A percentile compares a stretch with the other conserved stretches of the same genome.
Evolutionary conservation across 2,329 filamentous ascomycete species (phyloP).

Genomic region (Penicillium sumatraense): DNA sequence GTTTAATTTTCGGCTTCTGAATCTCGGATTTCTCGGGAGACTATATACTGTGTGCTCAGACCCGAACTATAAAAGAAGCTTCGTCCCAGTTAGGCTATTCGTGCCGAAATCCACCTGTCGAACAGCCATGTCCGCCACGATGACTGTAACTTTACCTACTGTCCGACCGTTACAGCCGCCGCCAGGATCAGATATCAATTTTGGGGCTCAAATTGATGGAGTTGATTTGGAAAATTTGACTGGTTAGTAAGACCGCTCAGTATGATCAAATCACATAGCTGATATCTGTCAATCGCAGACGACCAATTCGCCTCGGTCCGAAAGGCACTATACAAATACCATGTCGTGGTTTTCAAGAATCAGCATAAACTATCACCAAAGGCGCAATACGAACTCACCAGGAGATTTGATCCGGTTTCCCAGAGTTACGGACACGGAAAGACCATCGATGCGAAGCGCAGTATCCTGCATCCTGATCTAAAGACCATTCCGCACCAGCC

Average conservation of each 20-base stretch:
- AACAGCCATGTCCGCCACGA: neutral
- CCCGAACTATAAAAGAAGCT: slow-evolving; percentile 10
- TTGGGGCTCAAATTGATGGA: slow-evolving; percentile 64
- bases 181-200: slow-evolving; percentile 52
- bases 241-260: slow-evolving; percentile 50
- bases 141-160: slow-evolving; percentile 19
- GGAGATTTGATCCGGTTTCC: slow-evolving; percentile 70
- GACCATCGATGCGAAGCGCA: slow-evolving; percentile 68
- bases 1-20: neutral
- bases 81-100: slow-evolving; percentile 2
- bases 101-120: neutral
- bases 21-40: neutral
- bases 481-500: slow-evolving; percentile 81
- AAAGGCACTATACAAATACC: slow-evolving; percentile 68
- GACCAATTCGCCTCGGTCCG: slow-evolving; percentile 67
- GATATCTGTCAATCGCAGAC: slow-evolving; percentile 53
- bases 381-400: slow-evolving; percentile 75
- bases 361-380: slow-evolving; percentile 67
- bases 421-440: slow-evolving; percentile 76
- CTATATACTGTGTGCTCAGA: neutral
- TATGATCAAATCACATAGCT: neutral
- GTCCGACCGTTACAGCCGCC: slow-evolving; percentile 31
- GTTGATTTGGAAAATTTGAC: slow-evolving; percentile 66
- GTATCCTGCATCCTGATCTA: slow-evolving; percentile 75
- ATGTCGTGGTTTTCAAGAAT: slow-evolving; percentile 73